Base-by-base conservation (phyloP, 2,329 filamentous ascomycete species). In the Neofusicoccum laricinum region DNA sequence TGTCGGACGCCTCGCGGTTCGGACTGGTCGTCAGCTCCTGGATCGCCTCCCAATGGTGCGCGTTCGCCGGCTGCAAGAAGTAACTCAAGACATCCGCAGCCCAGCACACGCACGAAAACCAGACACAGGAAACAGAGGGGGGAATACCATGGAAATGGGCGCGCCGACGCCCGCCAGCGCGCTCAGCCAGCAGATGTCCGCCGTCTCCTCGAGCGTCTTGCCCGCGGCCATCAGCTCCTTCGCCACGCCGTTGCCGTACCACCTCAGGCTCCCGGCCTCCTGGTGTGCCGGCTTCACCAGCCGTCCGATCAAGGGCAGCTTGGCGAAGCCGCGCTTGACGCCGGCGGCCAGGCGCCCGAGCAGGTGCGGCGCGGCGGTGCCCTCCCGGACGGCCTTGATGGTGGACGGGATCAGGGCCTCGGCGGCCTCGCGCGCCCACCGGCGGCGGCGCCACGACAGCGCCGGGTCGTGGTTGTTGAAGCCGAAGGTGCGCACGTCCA, bases 391-490 rank as follows among this genome's bases (percentile, higher is more conserved):
- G 36, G 55, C 19, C 55, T 59, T 59, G n/a, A 59, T 32, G 4
- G 55, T 45, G 2, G 55, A 30, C 14, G 36, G 34, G 11, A 74
- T 76, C 1, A 83, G 66, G 5, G 71, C 65, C 49, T 76, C 71
- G 3, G 71, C 75, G 43, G 76, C 75, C 61, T 82, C 78, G 40
- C 75, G 76, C 0, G 81, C 80, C 5, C 74, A 75, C 40, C 77
- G 76, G 4, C 81, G 78, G 1, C 81, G 79, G 53, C 77, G 80
- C 76, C 80, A 83, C 1, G 81, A 76, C 67, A 82, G 76, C 0
- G 69, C 81, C 0, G 81, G 78, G 59, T 84, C 81, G 38, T 77
- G 79, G 69, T 83, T 81, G 68, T 81, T 81, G 41, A 79, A 78
- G 14, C 78, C 80, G 75, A 78, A 83, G 63, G 76, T 74, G 38